Percentiles rank a stretch among this genome's conserved stretches.
phyloP scores from a whole-genome alignment of 2,329 filamentous ascomycete genomes.

The Nothophoma quercina region DNA sequence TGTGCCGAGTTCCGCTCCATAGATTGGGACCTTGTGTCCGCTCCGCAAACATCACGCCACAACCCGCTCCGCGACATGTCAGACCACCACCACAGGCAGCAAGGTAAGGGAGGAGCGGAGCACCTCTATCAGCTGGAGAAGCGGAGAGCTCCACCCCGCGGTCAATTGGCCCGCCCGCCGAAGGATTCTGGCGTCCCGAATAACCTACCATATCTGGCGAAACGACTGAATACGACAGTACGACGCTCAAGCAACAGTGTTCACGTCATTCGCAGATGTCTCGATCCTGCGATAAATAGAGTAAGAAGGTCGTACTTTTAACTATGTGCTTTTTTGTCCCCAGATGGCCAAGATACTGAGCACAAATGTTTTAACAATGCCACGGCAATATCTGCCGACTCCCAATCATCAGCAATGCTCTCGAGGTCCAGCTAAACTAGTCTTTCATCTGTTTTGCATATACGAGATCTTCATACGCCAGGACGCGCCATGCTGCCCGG shows the following conservation, averaged over 20 bases:
- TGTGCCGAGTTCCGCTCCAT: conserved; percentile 7
- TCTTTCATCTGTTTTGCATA: not conserved
- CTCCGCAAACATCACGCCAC: conserved; percentile 15
- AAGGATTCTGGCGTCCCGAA: too few relatives aligned
- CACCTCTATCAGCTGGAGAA: not conserved
- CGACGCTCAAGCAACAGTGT: too few relatives aligned
- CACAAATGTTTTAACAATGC: not conserved
- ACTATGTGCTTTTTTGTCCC: too few relatives aligned
- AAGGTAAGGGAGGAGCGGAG: conserved; percentile 6
- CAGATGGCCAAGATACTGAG: too few relatives aligned
- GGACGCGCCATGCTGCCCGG: conserved; percentile 1
- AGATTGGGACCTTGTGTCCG: conserved; percentile 6
- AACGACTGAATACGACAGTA: too few relatives aligned
- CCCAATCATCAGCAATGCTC: not conserved
- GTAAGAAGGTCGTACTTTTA: too few relatives aligned
- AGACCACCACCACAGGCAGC: not conserved
- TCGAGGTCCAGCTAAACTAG: not conserved
- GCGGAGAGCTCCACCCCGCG: not conserved
- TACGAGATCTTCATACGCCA: not conserved
- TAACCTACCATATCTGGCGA: too few relatives aligned
- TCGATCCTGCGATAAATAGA: too few relatives aligned
- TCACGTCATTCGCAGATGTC: too few relatives aligned
- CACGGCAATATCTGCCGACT: not conserved
- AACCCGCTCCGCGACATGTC: conserved; percentile 1
- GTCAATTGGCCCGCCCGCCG: not conserved